Evolutionary conservation across 1,139 yeast species (phyloP), one percentile per base, ranked within the genome.

Genomic region (Chernovozyma aurita): DNA sequence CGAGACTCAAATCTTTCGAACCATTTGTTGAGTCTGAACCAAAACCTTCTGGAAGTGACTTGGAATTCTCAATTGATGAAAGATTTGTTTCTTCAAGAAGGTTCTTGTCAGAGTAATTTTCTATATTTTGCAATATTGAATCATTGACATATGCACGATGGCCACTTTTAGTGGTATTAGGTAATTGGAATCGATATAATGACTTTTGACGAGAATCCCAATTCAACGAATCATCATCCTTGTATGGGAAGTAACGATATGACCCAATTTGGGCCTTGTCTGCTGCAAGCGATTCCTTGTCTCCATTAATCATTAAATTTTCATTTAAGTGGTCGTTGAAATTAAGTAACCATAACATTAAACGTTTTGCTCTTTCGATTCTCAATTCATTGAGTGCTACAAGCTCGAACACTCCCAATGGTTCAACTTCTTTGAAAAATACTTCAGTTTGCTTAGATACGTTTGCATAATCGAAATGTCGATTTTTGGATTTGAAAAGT

Each of bases 331-430:
- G 73, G 24, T 55, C 47, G 37, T 65, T 65, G 40, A 57, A 55
- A 42, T 65, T 57, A 35, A 70, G 49, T 18, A 52, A 44, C 75
- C 75, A 69, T 35, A 65, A 42, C 15, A 70, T 43, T 14, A 69
- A 52, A 31, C 76, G 45, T 41, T 64, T 65, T 12, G 67, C 67
- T 15, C 65, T 48, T 35, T 55, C 52, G 18, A 62, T 50, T 40
- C 60, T 63, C 18, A 42, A 49, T 14, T 40, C 38, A 31, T 53
- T 57, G n/a, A 62, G 43, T 2, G 72, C 53, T 18, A 55, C 49
- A 32, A 69, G 46, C 12, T 26, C 28, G 12, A 14, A 26, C 12
- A 7, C 9, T 6, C 28, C 28, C 31, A 6, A 6, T 6, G 18
- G 18, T 4, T 33, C 33, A 14, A 55, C 18, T 20, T 52, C 49